Conservation (phyloP, 2,329 filamentous ascomycete species). For the Keithomyces neogunnii region DNA sequence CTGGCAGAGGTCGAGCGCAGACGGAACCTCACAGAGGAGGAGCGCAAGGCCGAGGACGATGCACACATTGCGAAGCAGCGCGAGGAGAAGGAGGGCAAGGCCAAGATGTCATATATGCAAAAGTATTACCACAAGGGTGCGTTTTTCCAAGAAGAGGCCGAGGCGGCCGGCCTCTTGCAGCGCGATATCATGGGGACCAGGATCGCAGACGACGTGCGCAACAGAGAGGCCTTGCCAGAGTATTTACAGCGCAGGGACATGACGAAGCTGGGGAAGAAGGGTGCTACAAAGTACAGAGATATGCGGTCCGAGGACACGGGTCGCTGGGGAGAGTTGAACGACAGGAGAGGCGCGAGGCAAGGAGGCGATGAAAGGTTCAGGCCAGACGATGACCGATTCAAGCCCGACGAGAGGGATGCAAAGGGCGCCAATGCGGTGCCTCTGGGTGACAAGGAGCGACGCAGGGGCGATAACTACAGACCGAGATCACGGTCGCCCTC, state of each 20-base stretch:
- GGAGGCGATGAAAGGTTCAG: conserved; percentile 57
- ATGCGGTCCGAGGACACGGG: conserved; percentile 87
- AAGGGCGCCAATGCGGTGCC: conserved; percentile 65
- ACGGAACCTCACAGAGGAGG: conserved; percentile 76
- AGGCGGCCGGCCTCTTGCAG: conserved; percentile 65
- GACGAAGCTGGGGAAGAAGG: conserved; percentile 89
- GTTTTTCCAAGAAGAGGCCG: conserved; percentile 80
- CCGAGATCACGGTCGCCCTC: conserved; percentile 21
- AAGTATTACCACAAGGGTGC: conserved; percentile 96
- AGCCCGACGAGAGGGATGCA: conserved; percentile 32
- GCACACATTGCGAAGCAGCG: conserved; percentile 69
- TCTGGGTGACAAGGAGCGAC: conserved; percentile 41
- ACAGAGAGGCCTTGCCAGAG: conserved; percentile 77
- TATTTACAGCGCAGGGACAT: conserved; percentile 90
- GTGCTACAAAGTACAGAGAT: conserved; percentile 82
- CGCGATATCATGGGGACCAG: conserved; percentile 79
- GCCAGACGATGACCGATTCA: conserved; percentile 48
- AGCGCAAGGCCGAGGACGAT: conserved; percentile 77
- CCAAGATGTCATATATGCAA: conserved; percentile 85
- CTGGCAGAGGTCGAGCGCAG: conserved; percentile 83
- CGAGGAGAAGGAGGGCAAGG: conserved; percentile 67
- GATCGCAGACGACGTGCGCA: conserved; percentile 75
- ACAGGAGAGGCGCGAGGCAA: conserved; percentile 26
- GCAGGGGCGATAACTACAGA: conserved; percentile 6
- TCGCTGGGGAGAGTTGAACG: conserved; percentile 62